These are phyloP conservation scores for Colletotrichum liriopes DNA, from an alignment of 2,329 filamentous ascomycete genomes.

Conservation along the genomic window DNA sequence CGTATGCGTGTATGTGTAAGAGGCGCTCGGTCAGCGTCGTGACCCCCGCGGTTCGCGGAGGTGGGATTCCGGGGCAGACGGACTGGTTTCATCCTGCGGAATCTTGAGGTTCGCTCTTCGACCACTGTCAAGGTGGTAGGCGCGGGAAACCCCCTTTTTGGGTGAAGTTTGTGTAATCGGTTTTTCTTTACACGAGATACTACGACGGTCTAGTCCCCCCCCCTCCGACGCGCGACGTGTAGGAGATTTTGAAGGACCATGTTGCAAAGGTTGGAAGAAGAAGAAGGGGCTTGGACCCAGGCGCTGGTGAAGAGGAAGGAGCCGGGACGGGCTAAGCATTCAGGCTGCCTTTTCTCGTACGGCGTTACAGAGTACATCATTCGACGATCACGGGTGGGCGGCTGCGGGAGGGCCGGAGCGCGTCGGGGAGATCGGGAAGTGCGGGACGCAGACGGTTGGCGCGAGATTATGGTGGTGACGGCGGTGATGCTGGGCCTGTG, in stretches of 20 bases:
- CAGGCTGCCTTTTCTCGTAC: not conserved
- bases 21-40: constrained; percentile 19
- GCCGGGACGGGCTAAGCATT: not conserved
- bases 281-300: too few relatives aligned
- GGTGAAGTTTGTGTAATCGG: not conserved
- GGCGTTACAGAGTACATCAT: constrained; percentile 5
- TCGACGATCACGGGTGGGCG: constrained; percentile 18
- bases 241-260: not conserved
- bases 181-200: constrained; percentile 8
- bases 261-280: not conserved
- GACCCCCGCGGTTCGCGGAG: constrained; percentile 25
- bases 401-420: constrained; percentile 29
- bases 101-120: not conserved
- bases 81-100: constrained; percentile 32
- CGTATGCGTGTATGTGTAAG: not conserved
- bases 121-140: not conserved
- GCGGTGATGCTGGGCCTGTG: not conserved
- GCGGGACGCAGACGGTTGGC: constrained; percentile 14
- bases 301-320: not conserved
- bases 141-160: not conserved
- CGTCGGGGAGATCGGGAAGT: constrained; percentile 14
- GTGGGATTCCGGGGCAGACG: constrained; percentile 32
- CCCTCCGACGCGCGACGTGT: not conserved
- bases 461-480: constrained; percentile 5
- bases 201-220: not conserved